These are phyloP conservation scores for Penstemon eatonii DNA, from an alignment of 257 asterid genomes.

Conservation along the genomic window DNA sequence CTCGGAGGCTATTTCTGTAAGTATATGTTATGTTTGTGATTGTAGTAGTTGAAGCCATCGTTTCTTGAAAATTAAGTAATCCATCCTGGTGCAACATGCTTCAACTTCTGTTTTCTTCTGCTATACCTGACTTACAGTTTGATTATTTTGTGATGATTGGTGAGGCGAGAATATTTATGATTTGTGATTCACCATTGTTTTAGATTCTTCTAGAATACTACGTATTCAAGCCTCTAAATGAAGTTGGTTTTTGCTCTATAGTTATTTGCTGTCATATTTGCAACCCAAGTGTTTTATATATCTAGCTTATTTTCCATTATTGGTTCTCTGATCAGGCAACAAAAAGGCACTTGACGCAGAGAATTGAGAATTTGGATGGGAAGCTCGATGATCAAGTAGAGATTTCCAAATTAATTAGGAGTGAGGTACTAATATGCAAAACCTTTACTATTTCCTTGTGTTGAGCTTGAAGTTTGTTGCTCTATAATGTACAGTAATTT, in stretches of 20 bases:
- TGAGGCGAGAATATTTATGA: neutral
- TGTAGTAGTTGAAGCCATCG: neutral
- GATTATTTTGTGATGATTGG: neutral
- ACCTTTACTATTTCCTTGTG: neutral
- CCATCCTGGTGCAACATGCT: neutral
- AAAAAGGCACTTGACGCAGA: constrained; percentile 72
- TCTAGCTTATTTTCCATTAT: neutral
- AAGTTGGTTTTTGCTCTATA: neutral
- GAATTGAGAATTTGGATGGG: constrained; percentile 90
- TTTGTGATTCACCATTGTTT: neutral
- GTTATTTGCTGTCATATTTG: neutral
- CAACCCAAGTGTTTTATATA: neutral
- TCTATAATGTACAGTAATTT: neutral
- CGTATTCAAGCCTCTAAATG: neutral
- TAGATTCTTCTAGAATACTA: neutral
- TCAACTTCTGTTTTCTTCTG: neutral
- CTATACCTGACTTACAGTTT: neutral
- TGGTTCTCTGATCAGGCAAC: neutral
- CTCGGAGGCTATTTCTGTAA: constrained; percentile 83
- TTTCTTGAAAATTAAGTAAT: neutral
- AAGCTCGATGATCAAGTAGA: constrained; percentile 90
- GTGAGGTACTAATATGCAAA: constrained; percentile 47
- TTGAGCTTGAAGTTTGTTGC: neutral
- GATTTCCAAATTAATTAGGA: constrained; percentile 67
- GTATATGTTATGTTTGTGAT: constrained; percentile 17